phyloP scores from a whole-genome alignment of 2,329 filamentous ascomycete genomes.

The Claviceps digitariae region DNA sequence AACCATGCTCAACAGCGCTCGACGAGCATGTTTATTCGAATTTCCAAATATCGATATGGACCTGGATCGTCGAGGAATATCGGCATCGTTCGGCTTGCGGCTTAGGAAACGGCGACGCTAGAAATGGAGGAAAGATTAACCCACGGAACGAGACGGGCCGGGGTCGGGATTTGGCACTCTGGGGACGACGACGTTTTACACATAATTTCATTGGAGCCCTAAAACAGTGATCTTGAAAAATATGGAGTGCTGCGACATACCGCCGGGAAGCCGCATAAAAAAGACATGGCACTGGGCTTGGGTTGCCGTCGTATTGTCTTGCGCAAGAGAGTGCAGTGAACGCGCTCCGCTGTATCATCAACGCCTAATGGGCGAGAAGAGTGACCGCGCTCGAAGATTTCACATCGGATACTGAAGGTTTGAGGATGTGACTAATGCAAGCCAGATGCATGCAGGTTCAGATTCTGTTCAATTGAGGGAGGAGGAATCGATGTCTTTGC shows the following conservation, averaged over 20 bases:
- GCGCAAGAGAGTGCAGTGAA: not conserved
- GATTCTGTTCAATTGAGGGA: not conserved
- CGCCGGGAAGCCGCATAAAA: slow-evolving; percentile 12
- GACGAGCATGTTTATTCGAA: slow-evolving; percentile 18
- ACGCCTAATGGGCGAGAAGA: not conserved
- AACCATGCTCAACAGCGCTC: slow-evolving; percentile 20
- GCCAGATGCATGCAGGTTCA: not conserved
- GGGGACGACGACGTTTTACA: not conserved
- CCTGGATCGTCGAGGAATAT: slow-evolving; percentile 18
- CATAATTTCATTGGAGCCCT: not conserved
- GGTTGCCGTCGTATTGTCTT: not conserved
- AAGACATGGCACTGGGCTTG: slow-evolving; percentile 8
- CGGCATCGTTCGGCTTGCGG: slow-evolving; percentile 3
- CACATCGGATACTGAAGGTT: not conserved
- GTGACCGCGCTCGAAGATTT: not conserved
- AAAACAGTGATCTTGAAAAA: not conserved
- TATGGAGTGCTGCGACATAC: slow-evolving; percentile 8
- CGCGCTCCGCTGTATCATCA: not conserved
- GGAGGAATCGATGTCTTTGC: not conserved
- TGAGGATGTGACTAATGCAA: not conserved
- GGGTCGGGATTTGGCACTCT: not conserved
- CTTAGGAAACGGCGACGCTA: slow-evolving; percentile 10
- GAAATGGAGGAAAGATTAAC: slow-evolving; percentile 1
- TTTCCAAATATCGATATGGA: slow-evolving; percentile 28
- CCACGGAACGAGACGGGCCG: not conserved